phyloP scores from a whole-genome alignment of 2,329 filamentous ascomycete species.

The Cytospora schulzeri region DNA sequence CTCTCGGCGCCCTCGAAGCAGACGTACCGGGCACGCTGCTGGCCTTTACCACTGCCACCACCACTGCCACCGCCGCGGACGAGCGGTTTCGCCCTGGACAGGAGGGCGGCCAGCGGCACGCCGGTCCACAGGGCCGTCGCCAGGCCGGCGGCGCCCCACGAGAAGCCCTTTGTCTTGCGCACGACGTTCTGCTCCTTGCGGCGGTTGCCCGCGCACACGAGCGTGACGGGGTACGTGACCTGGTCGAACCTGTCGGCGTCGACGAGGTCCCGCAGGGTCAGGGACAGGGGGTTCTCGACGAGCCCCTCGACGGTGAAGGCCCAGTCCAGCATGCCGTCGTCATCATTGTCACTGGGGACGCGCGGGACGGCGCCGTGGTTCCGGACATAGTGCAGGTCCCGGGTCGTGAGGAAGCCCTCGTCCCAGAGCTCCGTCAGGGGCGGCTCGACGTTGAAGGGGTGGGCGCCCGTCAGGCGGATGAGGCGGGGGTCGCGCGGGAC shows the following conservation, averaged over 20 bases:
- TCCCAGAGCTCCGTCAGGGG: constrained; percentile 78
- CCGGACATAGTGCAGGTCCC: constrained; percentile 87
- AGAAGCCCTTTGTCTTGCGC: constrained; percentile 89
- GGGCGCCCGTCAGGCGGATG: constrained; percentile 83
- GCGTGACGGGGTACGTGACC: constrained; percentile 81
- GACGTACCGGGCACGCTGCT: constrained; percentile 71
- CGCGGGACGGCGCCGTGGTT: constrained; percentile 85
- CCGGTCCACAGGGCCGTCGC: constrained; percentile 90
- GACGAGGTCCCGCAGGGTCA: constrained; percentile 74
- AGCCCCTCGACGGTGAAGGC: constrained; percentile 81
- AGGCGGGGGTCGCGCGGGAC: constrained; percentile 79
- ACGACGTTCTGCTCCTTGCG: constrained; percentile 92
- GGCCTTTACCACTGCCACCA: constrained; percentile 42
- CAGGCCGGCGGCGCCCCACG: constrained; percentile 85
- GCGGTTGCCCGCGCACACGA: constrained; percentile 90
- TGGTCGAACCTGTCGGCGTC: constrained; percentile 67
- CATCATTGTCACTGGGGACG: constrained; percentile 66
- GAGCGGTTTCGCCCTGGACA: constrained; percentile 56
- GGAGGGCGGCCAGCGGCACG: constrained; percentile 71
- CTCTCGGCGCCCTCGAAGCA: constrained; percentile 92
- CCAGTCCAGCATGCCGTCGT: constrained; percentile 76
- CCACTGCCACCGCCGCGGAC: constrained; percentile 33
- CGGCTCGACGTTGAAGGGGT: constrained; percentile 90
- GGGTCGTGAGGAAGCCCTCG: constrained; percentile 80
- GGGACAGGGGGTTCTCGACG: constrained; percentile 72